A percentile compares a stretch with the other conserved stretches of the same genome.
phyloP scores from a whole-genome alignment of 768 basidiomycete species.

The Chiua virens region DNA sequence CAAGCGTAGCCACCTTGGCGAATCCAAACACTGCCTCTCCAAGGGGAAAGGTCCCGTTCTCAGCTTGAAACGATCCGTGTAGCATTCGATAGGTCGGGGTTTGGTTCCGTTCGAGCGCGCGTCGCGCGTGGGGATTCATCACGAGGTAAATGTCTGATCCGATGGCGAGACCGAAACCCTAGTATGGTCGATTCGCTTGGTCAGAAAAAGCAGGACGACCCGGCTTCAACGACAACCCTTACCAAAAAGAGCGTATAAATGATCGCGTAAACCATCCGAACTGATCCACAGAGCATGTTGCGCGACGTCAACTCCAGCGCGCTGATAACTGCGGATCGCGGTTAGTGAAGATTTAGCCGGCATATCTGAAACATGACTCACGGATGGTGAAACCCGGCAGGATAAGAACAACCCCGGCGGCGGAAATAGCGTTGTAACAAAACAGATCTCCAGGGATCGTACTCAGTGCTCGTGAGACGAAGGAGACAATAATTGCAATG shows the following conservation, averaged over 20 bases:
- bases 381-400: conserved; percentile 84
- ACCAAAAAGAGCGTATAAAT: conserved; percentile 84
- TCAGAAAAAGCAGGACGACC: conserved; percentile 6
- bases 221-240: conserved; percentile 13
- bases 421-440: conserved; percentile 89
- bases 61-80: conserved; percentile 54
- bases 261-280: conserved; percentile 81
- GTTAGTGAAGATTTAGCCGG: background rate
- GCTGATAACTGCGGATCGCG: conserved; percentile 55
- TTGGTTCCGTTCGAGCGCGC: conserved; percentile 31
- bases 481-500: conserved; percentile 80
- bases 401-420: conserved; percentile 87
- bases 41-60: conserved; percentile 46
- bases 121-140: conserved; percentile 57
- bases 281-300: conserved; percentile 79
- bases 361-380: conserved; percentile 38
- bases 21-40: conserved; percentile 49
- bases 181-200: background rate
- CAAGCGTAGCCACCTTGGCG: conserved; percentile 34
- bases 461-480: conserved; percentile 75
- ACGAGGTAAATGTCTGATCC: conserved; percentile 81
- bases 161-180: conserved; percentile 85
- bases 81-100: conserved; percentile 42
- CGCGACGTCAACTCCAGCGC: conserved; percentile 80
- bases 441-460: conserved; percentile 73